Base-by-base conservation (phyloP, 2,329 filamentous ascomycete genomes). In the Diplodia mutila region DNA sequence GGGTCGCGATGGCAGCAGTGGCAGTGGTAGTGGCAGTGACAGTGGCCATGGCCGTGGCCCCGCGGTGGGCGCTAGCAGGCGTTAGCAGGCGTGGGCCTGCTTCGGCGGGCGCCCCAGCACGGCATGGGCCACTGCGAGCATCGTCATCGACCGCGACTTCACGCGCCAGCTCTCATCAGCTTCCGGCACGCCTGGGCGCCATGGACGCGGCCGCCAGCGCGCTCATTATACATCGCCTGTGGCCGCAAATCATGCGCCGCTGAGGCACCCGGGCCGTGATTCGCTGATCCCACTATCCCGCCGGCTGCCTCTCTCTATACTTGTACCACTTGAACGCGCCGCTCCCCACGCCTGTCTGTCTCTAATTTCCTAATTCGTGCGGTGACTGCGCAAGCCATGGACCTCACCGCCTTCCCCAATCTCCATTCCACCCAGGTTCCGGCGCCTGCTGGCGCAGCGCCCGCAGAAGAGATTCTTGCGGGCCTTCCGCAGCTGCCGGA, bases 321-420 rank as follows among this genome's bases (percentile, higher is more conserved):
- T 51, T 63, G 59, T 63, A 63, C 59, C 46, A 63, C 59, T 37
- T 48, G 57, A 23, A 34, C 53, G 59, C 59, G 46, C 42, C 59
- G 6, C 23, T 18, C 7, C 59, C 49, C 29, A 23, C 59, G n/a
- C 46, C 46, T 51, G 59, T 25, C 59, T 34, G 59, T 51, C 55
- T 49, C 65, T 67, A 51, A 34, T 63, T 63, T 63, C 54, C 46
- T 67, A 49, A 49, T 67, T 25, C 65, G 27, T 48, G 23, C 14
- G n/a, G 55, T 61, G 59, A 49, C 59, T 51, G 59, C 59, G 29
- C 59, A 9, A 18, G 16, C 55, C 32, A 68, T 68, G 66, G 57
- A 63, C 32, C 57, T 67, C 29, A 67, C 66, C 9, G n/a, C 37
- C 21, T 67, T 67, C 32, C 66, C 66, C 4, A 63, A 67, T 32